Evolutionary conservation across 768 basidiomycete genomes (phyloP).

Genomic region (Postia placenta): DNA sequence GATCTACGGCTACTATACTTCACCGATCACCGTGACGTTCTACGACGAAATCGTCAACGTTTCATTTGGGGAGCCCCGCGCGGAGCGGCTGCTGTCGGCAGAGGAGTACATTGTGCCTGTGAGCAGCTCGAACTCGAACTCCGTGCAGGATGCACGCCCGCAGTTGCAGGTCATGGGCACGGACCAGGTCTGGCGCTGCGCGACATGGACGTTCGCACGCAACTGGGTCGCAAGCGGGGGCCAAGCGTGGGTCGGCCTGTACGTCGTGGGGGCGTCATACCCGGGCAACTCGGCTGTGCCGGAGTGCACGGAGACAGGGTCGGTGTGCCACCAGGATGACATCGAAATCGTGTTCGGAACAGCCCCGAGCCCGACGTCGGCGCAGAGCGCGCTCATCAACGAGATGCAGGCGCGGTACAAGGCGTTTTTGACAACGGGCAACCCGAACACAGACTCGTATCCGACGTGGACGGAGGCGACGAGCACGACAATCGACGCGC

Average conservation of each 20-base stretch:
- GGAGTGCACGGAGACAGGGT: constrained; percentile 49
- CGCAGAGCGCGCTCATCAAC: constrained; percentile 51
- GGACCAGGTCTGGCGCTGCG: constrained; percentile 65
- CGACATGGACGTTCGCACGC: constrained; percentile 65
- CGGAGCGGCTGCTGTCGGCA: constrained; percentile 36
- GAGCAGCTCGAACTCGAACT: constrained; percentile 19
- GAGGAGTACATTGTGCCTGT: constrained; percentile 38
- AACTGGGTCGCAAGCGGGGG: constrained; percentile 64
- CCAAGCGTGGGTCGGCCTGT: constrained; percentile 60
- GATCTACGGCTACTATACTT: constrained; percentile 41
- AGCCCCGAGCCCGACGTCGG: constrained; percentile 43
- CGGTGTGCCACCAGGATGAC: constrained; percentile 79
- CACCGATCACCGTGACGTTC: constrained; percentile 30
- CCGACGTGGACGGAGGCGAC: constrained; percentile 50
- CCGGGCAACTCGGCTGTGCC: constrained; percentile 52
- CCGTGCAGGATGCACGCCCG: constrained; percentile 43
- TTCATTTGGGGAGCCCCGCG: constrained; percentile 43
- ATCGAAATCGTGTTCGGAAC: constrained; percentile 72
- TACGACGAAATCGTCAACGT: constrained; percentile 35
- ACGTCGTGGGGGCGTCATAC: constrained; percentile 63
- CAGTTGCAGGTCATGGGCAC: constrained; percentile 56
- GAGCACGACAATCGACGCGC: constrained; percentile 44
- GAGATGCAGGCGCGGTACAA: constrained; percentile 60
- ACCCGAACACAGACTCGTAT: constrained; percentile 49
- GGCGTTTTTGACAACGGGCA: constrained; percentile 55